Base-by-base conservation (phyloP, 2,329 filamentous ascomycete species). In the Orbilia ellipsospora region DNA sequence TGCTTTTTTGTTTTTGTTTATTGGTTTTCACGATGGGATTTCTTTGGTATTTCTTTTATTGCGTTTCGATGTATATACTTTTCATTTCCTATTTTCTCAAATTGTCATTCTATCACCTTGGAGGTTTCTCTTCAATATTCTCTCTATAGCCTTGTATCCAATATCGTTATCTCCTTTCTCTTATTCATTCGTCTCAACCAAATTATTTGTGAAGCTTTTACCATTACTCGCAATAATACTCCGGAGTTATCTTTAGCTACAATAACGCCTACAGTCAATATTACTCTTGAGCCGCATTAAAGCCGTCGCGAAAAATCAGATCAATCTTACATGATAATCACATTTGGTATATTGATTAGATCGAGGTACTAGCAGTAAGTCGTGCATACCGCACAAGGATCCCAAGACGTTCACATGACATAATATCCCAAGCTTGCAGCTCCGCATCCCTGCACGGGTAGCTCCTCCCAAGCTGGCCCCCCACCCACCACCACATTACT, bases 51-150 rank as follows among this genome's bases (percentile, higher is more conserved):
- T 54, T 73, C 55, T 69, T 77, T 67, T 69, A 59, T 73, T 78
- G 66, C 65, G 56, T 73, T 64, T 73, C 57, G 51, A 56, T 67
- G 65, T 67, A 73, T 40, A 60, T 66, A 61, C 36, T 77, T 78
- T 72, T 20, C 48, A 20, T 54, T 57, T 28, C 28, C 75, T 78
- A 72, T 4, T 13, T 52, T 54, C 52, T 20, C 63, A 64, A 77
- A 67, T 61, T 65, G 66, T 65, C 62, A 36, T 70, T 52, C 73
- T 28, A 44, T 61, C 57, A 16, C 36, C 31, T 55, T 40, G 44
- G 16, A 51, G 45, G 26, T 18, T 61, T 54, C 48, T 55, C 36
- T 50, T 54, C 36, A 31, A 28, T 51, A 18, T 20, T 62, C 28
- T 57, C 6, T 56, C 42, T 28, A 20, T 51, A 16, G 20, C 26